phyloP scores from a whole-genome alignment of 108 stramenopile species.

The Discostella pseudostelligera region DNA sequence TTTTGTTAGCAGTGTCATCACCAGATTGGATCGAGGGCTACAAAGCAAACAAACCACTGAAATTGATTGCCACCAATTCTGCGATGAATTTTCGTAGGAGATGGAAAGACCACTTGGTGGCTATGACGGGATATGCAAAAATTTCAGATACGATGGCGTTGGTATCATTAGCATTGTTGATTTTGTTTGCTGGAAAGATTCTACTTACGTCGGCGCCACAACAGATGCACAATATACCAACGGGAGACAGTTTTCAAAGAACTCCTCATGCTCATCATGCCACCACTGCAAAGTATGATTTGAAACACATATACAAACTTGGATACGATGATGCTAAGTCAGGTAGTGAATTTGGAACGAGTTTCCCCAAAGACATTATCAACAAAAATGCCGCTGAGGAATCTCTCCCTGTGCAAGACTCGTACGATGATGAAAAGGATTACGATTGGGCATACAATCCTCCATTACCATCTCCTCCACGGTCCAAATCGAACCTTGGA shows the following conservation, averaged over 20 bases:
- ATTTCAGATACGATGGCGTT: slow-evolving; percentile 34
- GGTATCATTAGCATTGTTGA: slow-evolving; percentile 22
- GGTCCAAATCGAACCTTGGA: slow-evolving; percentile 19
- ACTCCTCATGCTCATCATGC: neutral
- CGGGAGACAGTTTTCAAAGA: neutral
- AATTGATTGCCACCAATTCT: slow-evolving; percentile 16
- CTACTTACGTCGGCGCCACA: slow-evolving; percentile 14
- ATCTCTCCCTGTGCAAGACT: slow-evolving; percentile 4
- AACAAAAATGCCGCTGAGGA: slow-evolving; percentile 2
- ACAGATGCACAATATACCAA: slow-evolving; percentile 11
- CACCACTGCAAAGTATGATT: slow-evolving; percentile 15
- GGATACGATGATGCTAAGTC: slow-evolving; percentile 46
- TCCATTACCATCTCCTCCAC: slow-evolving; percentile 32
- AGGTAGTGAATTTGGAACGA: slow-evolving; percentile 44
- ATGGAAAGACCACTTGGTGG: slow-evolving; percentile 35
- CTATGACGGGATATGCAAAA: slow-evolving; percentile 29
- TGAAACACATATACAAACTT: slow-evolving; percentile 49
- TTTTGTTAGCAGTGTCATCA: slow-evolving; percentile 24
- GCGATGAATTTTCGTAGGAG: slow-evolving; percentile 24
- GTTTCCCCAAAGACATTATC: slow-evolving; percentile 26
- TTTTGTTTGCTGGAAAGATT: slow-evolving; percentile 32
- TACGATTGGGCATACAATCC: slow-evolving; percentile 33
- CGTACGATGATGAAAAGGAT: slow-evolving; percentile 11
- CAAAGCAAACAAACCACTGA: slow-evolving; percentile 31
- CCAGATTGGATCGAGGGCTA: slow-evolving; percentile 42